These are phyloP conservation scores for Botryotinia convoluta DNA, from an alignment of 2,329 filamentous ascomycete species.

Conservation along the genomic window DNA sequence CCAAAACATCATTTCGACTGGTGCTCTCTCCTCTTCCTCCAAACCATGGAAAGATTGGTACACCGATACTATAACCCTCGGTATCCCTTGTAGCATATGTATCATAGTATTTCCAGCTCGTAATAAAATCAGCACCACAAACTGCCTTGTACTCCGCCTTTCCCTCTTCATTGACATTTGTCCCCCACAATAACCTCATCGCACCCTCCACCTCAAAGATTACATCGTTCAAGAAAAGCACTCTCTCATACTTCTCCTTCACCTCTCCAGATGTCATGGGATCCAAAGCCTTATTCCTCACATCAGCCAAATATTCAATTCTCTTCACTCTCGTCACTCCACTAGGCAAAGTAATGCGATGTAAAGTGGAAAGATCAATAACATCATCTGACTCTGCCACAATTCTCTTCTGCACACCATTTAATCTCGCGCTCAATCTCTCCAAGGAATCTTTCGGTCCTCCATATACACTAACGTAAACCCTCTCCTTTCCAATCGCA, in stretches of 20 bases:
- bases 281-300: constrained; percentile 66
- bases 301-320: constrained; percentile 70
- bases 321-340: constrained; percentile 65
- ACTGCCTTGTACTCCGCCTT: constrained; percentile 60
- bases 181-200: constrained; percentile 59
- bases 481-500: constrained; percentile 63
- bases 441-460: constrained; percentile 54
- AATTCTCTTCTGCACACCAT: constrained; percentile 43
- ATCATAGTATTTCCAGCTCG: constrained; percentile 69
- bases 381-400: constrained; percentile 54
- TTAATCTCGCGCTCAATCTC: constrained; percentile 49
- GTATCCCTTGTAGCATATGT: constrained; percentile 68
- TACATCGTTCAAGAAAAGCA: constrained; percentile 69
- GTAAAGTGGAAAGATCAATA: constrained; percentile 54
- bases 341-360: constrained; percentile 59
- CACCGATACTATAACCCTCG: constrained; percentile 60
- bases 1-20: constrained; percentile 62
- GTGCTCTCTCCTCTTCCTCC: constrained; percentile 49
- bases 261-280: constrained; percentile 51
- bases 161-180: constrained; percentile 52
- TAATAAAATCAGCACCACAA: constrained; percentile 69
- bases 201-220: constrained; percentile 51
- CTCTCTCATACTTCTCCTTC: constrained; percentile 50
- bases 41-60: constrained; percentile 69
- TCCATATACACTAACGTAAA: constrained; percentile 71